Conservation (phyloP, 106 monocot species). For the Xerophyta viscosa region DNA sequence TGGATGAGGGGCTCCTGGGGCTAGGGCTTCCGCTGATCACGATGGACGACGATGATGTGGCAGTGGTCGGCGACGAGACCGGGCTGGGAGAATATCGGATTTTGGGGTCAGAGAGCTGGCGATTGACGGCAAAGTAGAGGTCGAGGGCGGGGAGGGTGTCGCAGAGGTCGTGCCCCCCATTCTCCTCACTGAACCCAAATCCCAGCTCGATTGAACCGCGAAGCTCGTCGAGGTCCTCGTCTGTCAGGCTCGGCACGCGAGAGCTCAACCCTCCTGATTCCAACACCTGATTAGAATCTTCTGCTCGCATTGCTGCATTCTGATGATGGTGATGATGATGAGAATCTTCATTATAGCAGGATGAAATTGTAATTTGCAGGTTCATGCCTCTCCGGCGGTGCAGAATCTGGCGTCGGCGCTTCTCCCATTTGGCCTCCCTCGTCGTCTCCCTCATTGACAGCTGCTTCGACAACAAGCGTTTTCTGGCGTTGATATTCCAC, state of each 20-base stretch:
- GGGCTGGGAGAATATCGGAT: slow-evolving; percentile 34
- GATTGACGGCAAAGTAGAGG: slow-evolving; percentile 75
- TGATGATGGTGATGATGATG: too few species aligned
- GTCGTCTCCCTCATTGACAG: slow-evolving; percentile 67
- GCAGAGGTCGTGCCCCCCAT: slow-evolving; percentile 46
- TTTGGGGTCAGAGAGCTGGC: slow-evolving; percentile 62
- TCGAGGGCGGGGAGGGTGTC: slow-evolving; percentile 66
- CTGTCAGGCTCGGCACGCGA: slow-evolving; percentile 50
- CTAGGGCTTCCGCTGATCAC: slow-evolving; percentile 14
- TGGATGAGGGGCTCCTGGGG: slow-evolving; percentile 51
- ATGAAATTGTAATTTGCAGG: too few species aligned
- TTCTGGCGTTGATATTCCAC: too few species aligned
- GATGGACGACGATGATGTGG: background rate
- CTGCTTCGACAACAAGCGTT: slow-evolving; percentile 64
- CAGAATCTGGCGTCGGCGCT: slow-evolving; percentile 31
- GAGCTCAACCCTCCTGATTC: too few species aligned
- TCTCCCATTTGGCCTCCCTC: slow-evolving; percentile 72
- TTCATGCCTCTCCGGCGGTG: slow-evolving; percentile 2
- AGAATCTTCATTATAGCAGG: too few species aligned
- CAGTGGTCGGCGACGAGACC: slow-evolving; percentile 28
- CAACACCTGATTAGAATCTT: too few species aligned
- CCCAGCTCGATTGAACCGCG: slow-evolving; percentile 71
- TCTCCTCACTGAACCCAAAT: slow-evolving; percentile 72
- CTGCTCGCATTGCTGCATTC: too few species aligned
- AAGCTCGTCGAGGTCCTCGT: slow-evolving; percentile 85